Evolutionary conservation across 352 stramenopile genomes (phyloP), one percentile per base, ranked within the genome.

Genomic region (Pythium chondricola): DNA sequence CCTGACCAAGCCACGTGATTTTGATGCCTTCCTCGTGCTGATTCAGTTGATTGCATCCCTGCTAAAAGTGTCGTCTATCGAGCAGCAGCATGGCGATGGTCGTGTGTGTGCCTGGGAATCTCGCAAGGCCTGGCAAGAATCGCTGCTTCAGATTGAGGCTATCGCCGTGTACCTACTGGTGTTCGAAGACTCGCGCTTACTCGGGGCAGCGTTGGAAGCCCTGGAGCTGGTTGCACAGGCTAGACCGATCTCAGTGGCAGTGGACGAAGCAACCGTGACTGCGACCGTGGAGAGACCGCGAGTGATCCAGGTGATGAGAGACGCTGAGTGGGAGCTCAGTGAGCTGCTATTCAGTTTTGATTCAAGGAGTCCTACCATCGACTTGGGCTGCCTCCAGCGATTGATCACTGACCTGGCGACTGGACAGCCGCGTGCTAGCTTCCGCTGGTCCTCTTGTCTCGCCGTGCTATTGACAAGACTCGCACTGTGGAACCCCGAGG

Each of bases 71-170:
- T 21, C 8, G 8, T 8, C 29, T 33, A 13, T 13, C 8, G 7
- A 33, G 13, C 7, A 33, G 7, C 29, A 33, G 29, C 29, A 33
- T 8, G 13, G 29, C 13, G 29, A 33, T 33, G 8, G 7, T 33
- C 29, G 14, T 8, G 29, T 33, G 29, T 33, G 7, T 13, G 54
- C 57, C 5, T 86, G 77, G 77, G 57, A 74, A 44, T 60, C 31
- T 40, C 7, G 26, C 2, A 67, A 64, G 17, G 57, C 54, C 21
- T 48, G 46, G 27, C 55, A 72, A 3, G 72, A 85, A 17, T 76
- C 74, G 2, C 58, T 91, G 24, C 60, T 78, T 24, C 74, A 87
- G n/a, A 60, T 85, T 1, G 80, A 92, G 38, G 73, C 77, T 14
- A 49, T 74, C 0, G 56, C 61, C 0, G 52, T 92, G 5, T 87